These are phyloP conservation scores for Phytophthora kernoviae DNA, from an alignment of 352 stramenopile genomes.

Conservation along the genomic window DNA sequence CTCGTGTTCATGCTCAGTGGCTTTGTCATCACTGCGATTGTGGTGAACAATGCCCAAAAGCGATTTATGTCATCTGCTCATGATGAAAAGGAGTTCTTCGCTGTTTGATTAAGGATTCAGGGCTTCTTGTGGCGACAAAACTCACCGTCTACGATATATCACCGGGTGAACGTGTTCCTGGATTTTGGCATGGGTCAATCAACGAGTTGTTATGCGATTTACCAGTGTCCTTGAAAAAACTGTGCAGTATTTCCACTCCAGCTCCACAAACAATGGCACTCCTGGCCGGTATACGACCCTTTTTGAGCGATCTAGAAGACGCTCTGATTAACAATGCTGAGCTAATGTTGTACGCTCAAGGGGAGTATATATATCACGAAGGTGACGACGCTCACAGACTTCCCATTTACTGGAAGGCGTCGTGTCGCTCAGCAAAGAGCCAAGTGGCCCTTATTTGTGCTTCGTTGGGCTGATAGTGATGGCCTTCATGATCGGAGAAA, in stretches of 20 bases:
- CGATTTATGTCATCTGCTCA: conserved; percentile 52
- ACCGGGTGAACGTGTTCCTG: conserved; percentile 58
- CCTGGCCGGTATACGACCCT: conserved; percentile 32
- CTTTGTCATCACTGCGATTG: conserved; percentile 53
- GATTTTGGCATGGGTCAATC: conserved; percentile 54
- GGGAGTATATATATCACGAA: conserved; percentile 49
- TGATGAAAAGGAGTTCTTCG: conserved; percentile 67
- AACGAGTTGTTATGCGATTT: conserved; percentile 47
- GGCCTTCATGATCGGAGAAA: conserved; percentile 76
- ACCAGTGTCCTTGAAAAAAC: conserved; percentile 33
- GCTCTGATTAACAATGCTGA: conserved; percentile 38
- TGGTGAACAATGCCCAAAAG: conserved; percentile 64
- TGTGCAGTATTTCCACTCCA: conserved; percentile 47
- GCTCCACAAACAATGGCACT: conserved; percentile 46
- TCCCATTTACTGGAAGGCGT: conserved; percentile 57
- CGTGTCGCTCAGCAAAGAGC: conserved; percentile 27
- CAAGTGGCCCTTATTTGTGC: conserved; percentile 61
- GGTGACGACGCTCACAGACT: conserved; percentile 49
- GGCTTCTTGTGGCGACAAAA: conserved; percentile 55
- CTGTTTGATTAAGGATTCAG: conserved; percentile 52
- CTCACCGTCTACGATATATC: conserved; percentile 45
- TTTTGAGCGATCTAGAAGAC: conserved; percentile 32
- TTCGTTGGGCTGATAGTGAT: conserved; percentile 59
- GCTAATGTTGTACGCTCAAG: conserved; percentile 56
- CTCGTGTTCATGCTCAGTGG: conserved; percentile 54